These are phyloP conservation scores for Fusarium nisikadoi DNA, from an alignment of 2,329 filamentous ascomycete species.

Conservation along the genomic window DNA sequence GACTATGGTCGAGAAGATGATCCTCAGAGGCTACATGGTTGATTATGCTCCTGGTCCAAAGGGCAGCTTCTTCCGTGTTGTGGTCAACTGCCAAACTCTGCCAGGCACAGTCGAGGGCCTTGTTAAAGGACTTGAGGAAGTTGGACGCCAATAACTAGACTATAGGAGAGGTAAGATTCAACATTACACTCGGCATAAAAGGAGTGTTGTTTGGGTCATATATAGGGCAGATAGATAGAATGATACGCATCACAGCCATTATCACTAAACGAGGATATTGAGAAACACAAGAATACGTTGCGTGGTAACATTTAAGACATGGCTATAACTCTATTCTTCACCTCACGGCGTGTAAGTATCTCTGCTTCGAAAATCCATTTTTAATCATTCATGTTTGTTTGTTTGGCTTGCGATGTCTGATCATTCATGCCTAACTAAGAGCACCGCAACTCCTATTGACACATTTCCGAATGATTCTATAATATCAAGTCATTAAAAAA, in stretches of 20 bases:
- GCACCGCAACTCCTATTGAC: not conserved
- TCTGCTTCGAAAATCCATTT: not conserved
- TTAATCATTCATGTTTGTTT: not conserved
- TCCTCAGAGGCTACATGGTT: constrained; percentile 67
- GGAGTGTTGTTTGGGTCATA: not conserved
- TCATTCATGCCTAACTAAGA: not conserved
- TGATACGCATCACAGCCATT: not conserved
- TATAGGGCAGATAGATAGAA: not conserved
- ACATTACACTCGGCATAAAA: not conserved
- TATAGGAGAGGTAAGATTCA: not conserved
- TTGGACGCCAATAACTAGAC: constrained; percentile 47
- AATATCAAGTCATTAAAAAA: not conserved
- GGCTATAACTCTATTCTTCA: not conserved
- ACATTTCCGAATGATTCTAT: not conserved
- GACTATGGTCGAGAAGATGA: constrained; percentile 59
- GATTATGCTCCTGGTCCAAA: constrained; percentile 68
- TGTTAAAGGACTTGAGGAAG: constrained; percentile 63
- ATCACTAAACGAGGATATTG: not conserved
- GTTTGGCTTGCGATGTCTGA: not conserved
- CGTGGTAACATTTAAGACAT: not conserved
- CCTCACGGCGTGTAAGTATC: not conserved
- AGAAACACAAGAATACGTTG: not conserved
- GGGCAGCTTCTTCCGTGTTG: constrained; percentile 69
- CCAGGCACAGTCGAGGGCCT: constrained; percentile 63
- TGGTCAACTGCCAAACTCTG: constrained; percentile 67